A percentile compares a stretch with the other conserved stretches of the same genome.
Evolutionary conservation across 345 rosid species (phyloP).

Genomic region (Geranium brycei): DNA sequence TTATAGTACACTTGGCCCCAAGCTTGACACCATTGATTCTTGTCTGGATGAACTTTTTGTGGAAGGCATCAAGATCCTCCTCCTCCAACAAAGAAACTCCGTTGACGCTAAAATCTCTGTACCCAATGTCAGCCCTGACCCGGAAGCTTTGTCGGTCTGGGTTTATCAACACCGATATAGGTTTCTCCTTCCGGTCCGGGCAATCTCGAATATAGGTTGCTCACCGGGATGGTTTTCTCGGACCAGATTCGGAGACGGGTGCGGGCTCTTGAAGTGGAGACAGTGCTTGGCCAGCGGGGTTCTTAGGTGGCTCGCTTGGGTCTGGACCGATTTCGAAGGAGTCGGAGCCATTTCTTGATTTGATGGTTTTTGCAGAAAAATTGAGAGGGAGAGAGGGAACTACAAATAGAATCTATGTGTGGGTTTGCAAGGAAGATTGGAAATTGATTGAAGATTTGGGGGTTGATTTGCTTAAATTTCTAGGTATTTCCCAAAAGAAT

Average conservation of each 20-base stretch:
- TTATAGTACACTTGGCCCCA: conserved; percentile 70
- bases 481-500: too few relatives aligned
- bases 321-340: conserved; percentile 39
- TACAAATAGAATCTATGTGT: too few relatives aligned
- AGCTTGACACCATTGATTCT: conserved; percentile 67
- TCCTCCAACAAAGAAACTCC: conserved; percentile 81
- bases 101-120: conserved; percentile 76
- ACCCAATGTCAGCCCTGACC: conserved; percentile 74
- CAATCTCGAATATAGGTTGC: conserved; percentile 53
- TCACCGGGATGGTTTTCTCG: conserved; percentile 44
- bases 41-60: conserved; percentile 58
- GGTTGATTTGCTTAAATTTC: too few relatives aligned
- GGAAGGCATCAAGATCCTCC: conserved; percentile 58
- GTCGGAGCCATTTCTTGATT: conserved; percentile 56
- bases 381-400: too few relatives aligned
- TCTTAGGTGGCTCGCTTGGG: conserved; percentile 12
- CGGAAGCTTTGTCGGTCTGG: conserved; percentile 49
- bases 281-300: conserved; percentile 78
- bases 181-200: conserved; percentile 51
- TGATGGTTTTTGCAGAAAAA: too few relatives aligned
- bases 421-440: too few relatives aligned
- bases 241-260: conserved; percentile 35
- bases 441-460: too few relatives aligned
- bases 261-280: conserved; percentile 38
- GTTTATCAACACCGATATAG: conserved; percentile 39